phyloP scores from a whole-genome alignment of 306 rosid species.

The Begonia fuchsioides region DNA sequence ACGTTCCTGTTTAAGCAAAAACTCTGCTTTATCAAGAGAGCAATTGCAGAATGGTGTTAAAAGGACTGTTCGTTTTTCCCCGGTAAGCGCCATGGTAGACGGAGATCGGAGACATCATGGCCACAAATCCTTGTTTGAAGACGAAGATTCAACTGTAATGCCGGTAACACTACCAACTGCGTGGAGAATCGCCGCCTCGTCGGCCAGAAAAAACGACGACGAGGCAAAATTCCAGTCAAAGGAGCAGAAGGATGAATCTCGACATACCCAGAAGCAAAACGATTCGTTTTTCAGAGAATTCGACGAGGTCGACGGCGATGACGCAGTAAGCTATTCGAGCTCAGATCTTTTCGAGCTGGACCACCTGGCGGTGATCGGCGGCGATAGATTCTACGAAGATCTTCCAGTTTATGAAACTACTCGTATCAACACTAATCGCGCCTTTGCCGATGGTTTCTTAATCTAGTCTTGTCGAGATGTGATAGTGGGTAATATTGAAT shows the following conservation, averaged over 20 bases:
- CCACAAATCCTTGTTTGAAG: conserved; percentile 9
- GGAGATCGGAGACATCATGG: conserved; percentile 51
- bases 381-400: conserved; percentile 42
- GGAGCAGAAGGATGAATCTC: conserved; percentile 42
- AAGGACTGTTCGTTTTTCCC: conserved; percentile 61
- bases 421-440: conserved; percentile 43
- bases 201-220: neutral
- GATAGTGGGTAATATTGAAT: too few relatives aligned
- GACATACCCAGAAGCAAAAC: conserved; percentile 25
- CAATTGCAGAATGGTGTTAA: conserved; percentile 28
- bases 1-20: conserved; percentile 74
- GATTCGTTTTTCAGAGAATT: conserved; percentile 24
- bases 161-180: neutral
- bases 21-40: conserved; percentile 18
- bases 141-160: neutral
- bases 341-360: conserved; percentile 95
- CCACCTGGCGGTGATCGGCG: conserved; percentile 33
- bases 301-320: conserved; percentile 26
- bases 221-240: neutral
- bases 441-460: conserved; percentile 36
- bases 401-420: conserved; percentile 91
- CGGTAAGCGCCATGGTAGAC: conserved; percentile 58
- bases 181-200: neutral
- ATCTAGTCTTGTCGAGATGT: neutral
- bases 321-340: conserved; percentile 64